phyloP scores from a whole-genome alignment of 306 rosid genomes.

The Hippophae tibetana region DNA sequence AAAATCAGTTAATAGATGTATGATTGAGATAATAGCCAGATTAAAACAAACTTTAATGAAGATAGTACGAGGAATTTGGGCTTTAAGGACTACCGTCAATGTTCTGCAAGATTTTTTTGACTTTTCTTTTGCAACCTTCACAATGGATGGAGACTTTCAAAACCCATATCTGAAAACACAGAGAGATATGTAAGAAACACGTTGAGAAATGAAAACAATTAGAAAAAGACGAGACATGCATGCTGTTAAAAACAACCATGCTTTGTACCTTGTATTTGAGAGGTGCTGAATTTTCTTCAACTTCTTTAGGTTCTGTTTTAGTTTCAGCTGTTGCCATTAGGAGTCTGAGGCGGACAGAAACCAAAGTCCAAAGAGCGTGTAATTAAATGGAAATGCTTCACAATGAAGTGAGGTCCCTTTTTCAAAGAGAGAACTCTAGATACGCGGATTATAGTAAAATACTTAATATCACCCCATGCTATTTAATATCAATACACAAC shows the following conservation, averaged over 20 bases:
- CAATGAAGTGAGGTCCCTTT: conserved; percentile 15
- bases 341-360: neutral
- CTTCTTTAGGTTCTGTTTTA: conserved; percentile 27
- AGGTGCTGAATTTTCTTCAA: conserved; percentile 34
- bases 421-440: no score
- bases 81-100: conserved; percentile 52
- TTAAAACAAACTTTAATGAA: neutral
- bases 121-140: conserved; percentile 81
- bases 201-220: neutral
- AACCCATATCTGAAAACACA: conserved; percentile 51
- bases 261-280: conserved; percentile 57
- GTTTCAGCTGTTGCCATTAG: conserved; percentile 47
- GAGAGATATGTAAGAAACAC: neutral
- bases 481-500: no score
- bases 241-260: no score
- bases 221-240: neutral
- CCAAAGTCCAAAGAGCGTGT: conserved; percentile 8
- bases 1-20: conserved; percentile 2
- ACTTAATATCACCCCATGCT: no score
- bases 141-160: conserved; percentile 80
- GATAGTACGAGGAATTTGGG: neutral
- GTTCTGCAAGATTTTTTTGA: conserved; percentile 64
- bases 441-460: no score
- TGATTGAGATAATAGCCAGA: neutral
- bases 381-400: conserved; percentile 12